phyloP scores from a whole-genome alignment of 2,329 filamentous ascomycete genomes.

The Sporothrix euskadiensis region DNA sequence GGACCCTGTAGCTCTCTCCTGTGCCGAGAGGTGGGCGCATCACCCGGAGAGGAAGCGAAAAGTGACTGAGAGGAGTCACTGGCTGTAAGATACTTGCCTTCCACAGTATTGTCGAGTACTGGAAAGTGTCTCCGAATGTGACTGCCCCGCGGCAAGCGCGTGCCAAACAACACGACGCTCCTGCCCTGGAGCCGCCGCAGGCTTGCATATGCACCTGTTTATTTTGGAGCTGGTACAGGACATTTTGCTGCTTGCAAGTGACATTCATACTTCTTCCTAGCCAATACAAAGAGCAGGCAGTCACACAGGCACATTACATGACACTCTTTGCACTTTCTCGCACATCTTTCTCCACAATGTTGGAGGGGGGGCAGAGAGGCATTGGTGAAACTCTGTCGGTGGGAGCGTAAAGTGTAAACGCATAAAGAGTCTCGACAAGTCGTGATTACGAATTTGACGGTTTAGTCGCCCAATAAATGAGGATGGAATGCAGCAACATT shows the following conservation, averaged over 20 bases:
- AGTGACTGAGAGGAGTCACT: not conserved
- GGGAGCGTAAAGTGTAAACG: not conserved
- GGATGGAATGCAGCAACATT: not conserved
- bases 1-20: not conserved
- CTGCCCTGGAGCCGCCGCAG: not conserved
- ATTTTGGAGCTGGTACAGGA: conserved; percentile 13
- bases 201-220: conserved; percentile 14
- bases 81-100: too few relatives aligned
- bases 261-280: not conserved
- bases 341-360: conserved; percentile 10
- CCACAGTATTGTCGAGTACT: not conserved
- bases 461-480: not conserved
- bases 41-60: not conserved
- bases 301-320: not conserved
- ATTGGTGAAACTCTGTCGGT: not conserved
- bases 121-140: not conserved
- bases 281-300: not conserved
- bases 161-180: not conserved
- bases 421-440: not conserved
- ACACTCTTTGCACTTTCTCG: not conserved
- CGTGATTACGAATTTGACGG: not conserved
- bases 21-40: not conserved
- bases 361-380: not conserved
- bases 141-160: conserved; percentile 20
- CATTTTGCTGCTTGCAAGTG: not conserved